Conservation (phyloP, 2,329 filamentous ascomycete species). For the Botrytis byssoidea region DNA sequence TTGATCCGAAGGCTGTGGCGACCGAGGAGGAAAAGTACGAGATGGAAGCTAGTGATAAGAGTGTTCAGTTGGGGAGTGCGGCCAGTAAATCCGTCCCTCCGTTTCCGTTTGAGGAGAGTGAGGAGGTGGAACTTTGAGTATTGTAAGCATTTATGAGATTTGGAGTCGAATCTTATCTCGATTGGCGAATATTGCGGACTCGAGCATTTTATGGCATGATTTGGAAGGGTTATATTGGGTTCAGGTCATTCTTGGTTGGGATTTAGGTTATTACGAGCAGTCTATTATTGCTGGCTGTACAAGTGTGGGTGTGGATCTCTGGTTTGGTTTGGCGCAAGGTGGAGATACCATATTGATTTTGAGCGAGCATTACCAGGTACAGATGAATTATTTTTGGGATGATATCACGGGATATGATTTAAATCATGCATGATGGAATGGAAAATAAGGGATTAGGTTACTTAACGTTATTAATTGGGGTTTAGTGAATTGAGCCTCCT, state of each 20-base stretch:
- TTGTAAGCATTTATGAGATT: background rate
- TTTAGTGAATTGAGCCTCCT: background rate
- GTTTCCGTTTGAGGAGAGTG: background rate
- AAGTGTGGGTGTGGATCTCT: background rate
- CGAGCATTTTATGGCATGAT: background rate
- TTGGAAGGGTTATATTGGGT: background rate
- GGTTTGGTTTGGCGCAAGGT: slow-evolving; percentile 1
- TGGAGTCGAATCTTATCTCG: background rate
- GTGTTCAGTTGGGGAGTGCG: slow-evolving; percentile 11
- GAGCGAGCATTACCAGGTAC: background rate
- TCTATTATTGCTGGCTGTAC: background rate
- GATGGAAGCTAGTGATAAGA: slow-evolving; percentile 18
- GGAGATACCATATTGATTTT: slow-evolving; percentile 5
- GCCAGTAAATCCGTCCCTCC: background rate
- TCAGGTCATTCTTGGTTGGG: background rate
- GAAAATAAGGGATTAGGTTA: background rate
- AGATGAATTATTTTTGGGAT: background rate
- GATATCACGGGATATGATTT: background rate
- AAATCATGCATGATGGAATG: background rate
- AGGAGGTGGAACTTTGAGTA: background rate
- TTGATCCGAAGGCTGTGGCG: slow-evolving; percentile 4
- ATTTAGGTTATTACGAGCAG: background rate
- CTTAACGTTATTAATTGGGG: background rate
- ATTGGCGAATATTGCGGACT: background rate
- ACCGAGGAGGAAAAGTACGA: slow-evolving; percentile 11